These are phyloP conservation scores for Pseudonitzschia delicatissima DNA, from an alignment of 108 stramenopile genomes.

Conservation along the genomic window DNA sequence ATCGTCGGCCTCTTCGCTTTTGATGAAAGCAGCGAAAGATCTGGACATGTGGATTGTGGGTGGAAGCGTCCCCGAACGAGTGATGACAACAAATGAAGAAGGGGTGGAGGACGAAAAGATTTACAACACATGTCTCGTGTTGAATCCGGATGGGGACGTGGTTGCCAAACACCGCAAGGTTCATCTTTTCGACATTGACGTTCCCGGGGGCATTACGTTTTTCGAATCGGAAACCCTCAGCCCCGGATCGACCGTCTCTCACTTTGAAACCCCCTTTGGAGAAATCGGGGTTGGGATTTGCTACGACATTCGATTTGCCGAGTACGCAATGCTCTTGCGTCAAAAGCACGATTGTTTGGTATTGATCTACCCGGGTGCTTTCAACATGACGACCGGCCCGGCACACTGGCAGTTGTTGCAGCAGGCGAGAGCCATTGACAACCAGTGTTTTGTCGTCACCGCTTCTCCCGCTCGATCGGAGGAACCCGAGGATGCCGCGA, in stretches of 20 bases:
- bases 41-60: conserved; percentile 90
- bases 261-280: conserved; percentile 79
- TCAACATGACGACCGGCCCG: conserved; percentile 98
- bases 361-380: conserved; percentile 95
- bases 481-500: conserved; percentile 23
- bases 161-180: conserved; percentile 95
- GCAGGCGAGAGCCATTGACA: conserved; percentile 95
- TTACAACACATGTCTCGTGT: conserved; percentile 91
- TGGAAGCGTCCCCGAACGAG: conserved; percentile 93
- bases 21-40: conserved; percentile 62
- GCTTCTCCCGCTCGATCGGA: conserved; percentile 91
- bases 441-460: conserved; percentile 94
- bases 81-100: background rate
- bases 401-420: conserved; percentile 98
- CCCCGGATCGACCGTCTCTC: conserved; percentile 64
- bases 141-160: conserved; percentile 63
- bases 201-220: conserved; percentile 96
- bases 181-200: conserved; percentile 99
- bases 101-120: conserved; percentile 46
- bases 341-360: conserved; percentile 72
- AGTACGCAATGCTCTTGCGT: conserved; percentile 90
- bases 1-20: conserved; percentile 46
- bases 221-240: conserved; percentile 93
- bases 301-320: conserved; percentile 99
- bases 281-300: conserved; percentile 97